These are phyloP conservation scores for Tolypocladium album DNA, from an alignment of 2,329 filamentous ascomycete species.

Conservation along the genomic window DNA sequence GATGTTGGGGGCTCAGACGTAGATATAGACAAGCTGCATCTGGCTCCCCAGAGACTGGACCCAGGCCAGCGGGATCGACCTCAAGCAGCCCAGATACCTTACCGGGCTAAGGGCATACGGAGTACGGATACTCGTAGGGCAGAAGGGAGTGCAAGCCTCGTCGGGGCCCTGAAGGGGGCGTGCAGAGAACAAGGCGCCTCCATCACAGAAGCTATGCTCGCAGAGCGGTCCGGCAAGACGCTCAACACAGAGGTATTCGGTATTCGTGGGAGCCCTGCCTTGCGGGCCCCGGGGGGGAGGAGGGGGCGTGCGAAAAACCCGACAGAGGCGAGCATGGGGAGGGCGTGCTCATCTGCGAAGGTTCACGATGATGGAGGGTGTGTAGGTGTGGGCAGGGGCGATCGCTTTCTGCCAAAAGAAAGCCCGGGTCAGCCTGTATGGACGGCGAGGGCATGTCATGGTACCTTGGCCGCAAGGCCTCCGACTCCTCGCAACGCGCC, in stretches of 20 bases:
- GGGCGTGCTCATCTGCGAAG: not conserved
- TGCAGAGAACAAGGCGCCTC: not conserved
- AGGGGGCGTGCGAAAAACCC: not conserved
- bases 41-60: slow-evolving; percentile 2
- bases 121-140: slow-evolving; percentile 3
- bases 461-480: not conserved
- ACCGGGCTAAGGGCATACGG: slow-evolving; percentile 2
- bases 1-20: slow-evolving; percentile 7
- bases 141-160: slow-evolving; percentile 9
- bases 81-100: slow-evolving; percentile 2
- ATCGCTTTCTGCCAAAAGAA: not conserved
- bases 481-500: not conserved
- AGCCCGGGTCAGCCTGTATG: not conserved
- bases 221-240: not conserved
- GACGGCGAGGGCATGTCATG: not conserved
- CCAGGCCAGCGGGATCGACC: slow-evolving; percentile 5
- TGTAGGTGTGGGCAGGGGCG: not conserved
- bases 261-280: slow-evolving; percentile 6
- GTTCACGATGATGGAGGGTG: not conserved
- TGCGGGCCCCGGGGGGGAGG: not conserved
- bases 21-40: slow-evolving; percentile 7
- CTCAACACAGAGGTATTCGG: slow-evolving; percentile 5
- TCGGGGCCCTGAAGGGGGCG: slow-evolving; percentile 5
- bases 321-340: not conserved
- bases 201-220: not conserved